Evolutionary conservation across 805 yeast genomes (phyloP).

Genomic region (Yarrowia sp.): DNA sequence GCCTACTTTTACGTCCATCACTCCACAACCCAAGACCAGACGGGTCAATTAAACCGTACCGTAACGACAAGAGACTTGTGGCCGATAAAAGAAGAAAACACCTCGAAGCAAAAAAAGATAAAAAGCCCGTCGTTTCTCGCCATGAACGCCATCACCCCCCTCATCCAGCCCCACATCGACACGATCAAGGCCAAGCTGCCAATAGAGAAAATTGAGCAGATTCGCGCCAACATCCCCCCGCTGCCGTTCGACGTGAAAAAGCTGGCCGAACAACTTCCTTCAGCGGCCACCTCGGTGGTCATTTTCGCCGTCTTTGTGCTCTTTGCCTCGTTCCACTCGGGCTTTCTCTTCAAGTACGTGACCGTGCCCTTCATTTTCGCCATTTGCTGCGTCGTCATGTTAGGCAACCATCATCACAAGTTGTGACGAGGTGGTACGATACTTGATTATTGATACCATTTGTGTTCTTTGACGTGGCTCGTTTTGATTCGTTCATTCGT

Average conservation of each 20-base stretch:
- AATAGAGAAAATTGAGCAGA: slow-evolving; percentile 16
- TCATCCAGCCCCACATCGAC: slow-evolving; percentile 21
- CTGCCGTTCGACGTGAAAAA: slow-evolving; percentile 12
- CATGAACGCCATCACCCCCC: slow-evolving; percentile 10
- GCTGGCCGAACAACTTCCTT: slow-evolving; percentile 6
- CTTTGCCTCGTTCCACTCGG: slow-evolving; percentile 3
- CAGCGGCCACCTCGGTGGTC: slow-evolving; percentile 11
- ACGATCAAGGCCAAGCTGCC: slow-evolving; percentile 22
- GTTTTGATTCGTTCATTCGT: too few relatives aligned
- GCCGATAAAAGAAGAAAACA: neutral
- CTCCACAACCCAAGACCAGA: neutral
- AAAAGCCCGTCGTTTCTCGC: neutral
- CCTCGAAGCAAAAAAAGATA: too few relatives aligned
- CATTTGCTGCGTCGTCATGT: slow-evolving; percentile 14
- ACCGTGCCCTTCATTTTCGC: slow-evolving; percentile 20
- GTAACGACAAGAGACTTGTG: too few relatives aligned
- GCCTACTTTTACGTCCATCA: neutral
- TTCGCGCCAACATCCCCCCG: slow-evolving; percentile 19
- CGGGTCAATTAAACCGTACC: neutral
- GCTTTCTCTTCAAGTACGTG: slow-evolving; percentile 19
- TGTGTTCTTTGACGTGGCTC: too few relatives aligned
- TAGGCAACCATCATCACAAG: slow-evolving; percentile 3
- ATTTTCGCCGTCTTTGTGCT: slow-evolving; percentile 8
- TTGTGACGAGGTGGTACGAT: neutral
- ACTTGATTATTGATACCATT: too few relatives aligned